These are phyloP conservation scores for Serendipita indica DNA, from an alignment of 768 basidiomycete genomes.

Conservation along the genomic window DNA sequence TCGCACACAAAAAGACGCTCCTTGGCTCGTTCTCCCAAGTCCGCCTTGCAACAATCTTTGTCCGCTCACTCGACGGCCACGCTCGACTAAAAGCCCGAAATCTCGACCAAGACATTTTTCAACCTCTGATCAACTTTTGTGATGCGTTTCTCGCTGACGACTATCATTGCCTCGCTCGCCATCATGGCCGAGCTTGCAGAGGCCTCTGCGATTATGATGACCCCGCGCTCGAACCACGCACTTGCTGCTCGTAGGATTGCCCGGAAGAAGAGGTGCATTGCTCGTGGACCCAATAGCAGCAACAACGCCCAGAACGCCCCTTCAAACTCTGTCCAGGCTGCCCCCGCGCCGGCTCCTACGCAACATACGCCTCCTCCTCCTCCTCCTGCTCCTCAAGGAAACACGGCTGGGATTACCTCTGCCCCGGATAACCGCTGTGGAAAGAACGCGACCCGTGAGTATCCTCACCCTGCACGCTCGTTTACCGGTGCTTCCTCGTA, in stretches of 20 bases:
- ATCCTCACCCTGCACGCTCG: not conserved
- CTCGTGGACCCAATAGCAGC: not conserved
- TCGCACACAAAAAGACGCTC: too few relatives aligned
- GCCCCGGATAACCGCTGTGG: not conserved
- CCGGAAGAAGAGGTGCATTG: conserved; percentile 1
- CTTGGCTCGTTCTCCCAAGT: too few relatives aligned
- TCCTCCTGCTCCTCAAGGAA: too few relatives aligned
- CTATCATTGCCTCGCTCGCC: not conserved
- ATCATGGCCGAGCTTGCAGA: not conserved
- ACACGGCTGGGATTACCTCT: not conserved
- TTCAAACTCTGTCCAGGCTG: too few relatives aligned
- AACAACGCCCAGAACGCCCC: not conserved
- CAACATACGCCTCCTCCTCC: too few relatives aligned
- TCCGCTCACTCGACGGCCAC: too few relatives aligned
- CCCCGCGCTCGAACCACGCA: not conserved
- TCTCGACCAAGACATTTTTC: too few relatives aligned
- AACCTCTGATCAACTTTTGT: too few relatives aligned
- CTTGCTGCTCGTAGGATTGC: not conserved
- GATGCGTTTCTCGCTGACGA: not conserved
- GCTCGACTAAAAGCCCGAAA: too few relatives aligned
- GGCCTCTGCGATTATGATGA: not conserved
- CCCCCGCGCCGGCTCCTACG: too few relatives aligned
- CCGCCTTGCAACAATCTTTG: too few relatives aligned
- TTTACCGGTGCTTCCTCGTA: not conserved
- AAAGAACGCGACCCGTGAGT: not conserved